Evolutionary conservation across 192 early-diverging fungal genomes (phyloP), one percentile per base, ranked within the genome.

Genomic region (Globomyces pollinis-pini): DNA sequence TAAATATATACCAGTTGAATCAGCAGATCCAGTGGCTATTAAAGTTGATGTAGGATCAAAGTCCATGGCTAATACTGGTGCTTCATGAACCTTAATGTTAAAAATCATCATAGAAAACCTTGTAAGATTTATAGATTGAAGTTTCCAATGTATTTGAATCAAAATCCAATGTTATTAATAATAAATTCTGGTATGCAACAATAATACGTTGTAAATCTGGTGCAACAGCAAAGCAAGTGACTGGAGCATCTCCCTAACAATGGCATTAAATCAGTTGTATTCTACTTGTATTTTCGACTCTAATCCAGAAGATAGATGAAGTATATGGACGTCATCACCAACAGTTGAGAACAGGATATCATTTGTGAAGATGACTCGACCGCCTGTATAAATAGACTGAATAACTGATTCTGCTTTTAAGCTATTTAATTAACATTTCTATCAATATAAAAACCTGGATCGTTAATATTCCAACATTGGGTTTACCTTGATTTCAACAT

Each of bases 1-100:
- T n/a, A n/a, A n/a, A n/a, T n/a, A n/a, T n/a, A n/a, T n/a, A n/a
- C n/a, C n/a, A n/a, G 89, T 91, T 57, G 84, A 86, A 68, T 99
- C 96, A 1, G 96, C 93, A 12, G 90, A 92, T 34, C 94, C 96
- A 1, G 93, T 96, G 8, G 96, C 96, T 5, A 97, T 90, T 23
- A 99, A 65, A 0, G 93, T 91, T 0, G 93, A 94, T 0, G 92
- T 85, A 12, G 50, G 18, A 66, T 96, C 94, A 61, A 91, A 89
- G 43, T 85, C 89, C 90, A 96, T 95, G 6, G 87, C 78, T 54
- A 99, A 80, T 18, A 97, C 85, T 7, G 91, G 93, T 0, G 93
- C 91, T 28, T 96, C 91, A 60, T 96, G 94, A 0, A 86, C 92
- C 74, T 87, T 72, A 54, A n/a, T n/a, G n/a, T n/a, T n/a, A n/a